These are phyloP conservation scores for Rhodamnia rubescens DNA, from an alignment of 345 rosid species.

Conservation along the genomic window DNA sequence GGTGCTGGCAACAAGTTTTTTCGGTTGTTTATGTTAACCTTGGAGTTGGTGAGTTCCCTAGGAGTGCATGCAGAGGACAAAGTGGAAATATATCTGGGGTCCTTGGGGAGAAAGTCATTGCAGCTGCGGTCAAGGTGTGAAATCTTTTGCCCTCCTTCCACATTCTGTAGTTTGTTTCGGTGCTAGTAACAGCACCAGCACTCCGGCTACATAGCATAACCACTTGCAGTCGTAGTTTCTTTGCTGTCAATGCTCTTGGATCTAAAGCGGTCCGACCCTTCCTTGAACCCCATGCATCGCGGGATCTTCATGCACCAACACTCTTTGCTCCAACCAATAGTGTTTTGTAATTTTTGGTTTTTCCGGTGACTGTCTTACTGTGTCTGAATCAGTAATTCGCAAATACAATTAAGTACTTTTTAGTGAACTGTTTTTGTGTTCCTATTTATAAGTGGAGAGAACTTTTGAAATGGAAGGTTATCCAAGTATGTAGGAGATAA, in stretches of 20 bases:
- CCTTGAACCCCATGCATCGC: neutral
- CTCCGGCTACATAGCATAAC: neutral
- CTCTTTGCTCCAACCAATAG: neutral
- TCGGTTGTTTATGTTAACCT: conserved; percentile 38
- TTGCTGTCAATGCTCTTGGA: neutral
- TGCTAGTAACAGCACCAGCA: neutral
- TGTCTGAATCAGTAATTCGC: neutral
- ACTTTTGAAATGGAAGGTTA: neutral
- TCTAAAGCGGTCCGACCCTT: neutral
- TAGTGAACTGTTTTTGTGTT: neutral
- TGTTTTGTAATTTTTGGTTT: neutral
- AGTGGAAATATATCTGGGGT: conserved; percentile 32
- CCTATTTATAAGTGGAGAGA: neutral
- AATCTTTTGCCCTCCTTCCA: neutral
- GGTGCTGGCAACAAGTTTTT: conserved; percentile 57
- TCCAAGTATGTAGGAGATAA: neutral
- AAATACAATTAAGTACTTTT: neutral
- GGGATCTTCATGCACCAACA: neutral
- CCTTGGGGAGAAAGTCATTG: conserved; percentile 65
- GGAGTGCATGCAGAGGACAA: conserved; percentile 37
- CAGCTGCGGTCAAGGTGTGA: conserved; percentile 66
- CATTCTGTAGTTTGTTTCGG: neutral
- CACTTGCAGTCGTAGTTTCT: neutral
- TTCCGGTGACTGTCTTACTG: neutral
- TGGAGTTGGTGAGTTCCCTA: conserved; percentile 35